Conservation (phyloP, 169 alveolate genomes). For the Cryptosporidium muris region DNA sequence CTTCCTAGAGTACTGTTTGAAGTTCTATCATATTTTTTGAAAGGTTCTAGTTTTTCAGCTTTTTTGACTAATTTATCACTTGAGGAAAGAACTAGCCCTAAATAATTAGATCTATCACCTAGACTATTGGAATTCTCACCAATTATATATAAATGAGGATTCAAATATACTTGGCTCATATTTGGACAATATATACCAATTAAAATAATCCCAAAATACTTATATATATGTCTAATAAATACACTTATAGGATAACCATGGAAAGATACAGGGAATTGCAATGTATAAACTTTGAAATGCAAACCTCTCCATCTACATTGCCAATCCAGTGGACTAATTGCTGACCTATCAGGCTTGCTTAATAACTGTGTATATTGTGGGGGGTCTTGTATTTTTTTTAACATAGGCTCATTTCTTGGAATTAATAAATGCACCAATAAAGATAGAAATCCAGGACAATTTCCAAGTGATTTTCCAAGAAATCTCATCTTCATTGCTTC, state of each 20-base stretch:
- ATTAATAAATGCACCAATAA: slow-evolving; percentile 16
- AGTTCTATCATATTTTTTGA: slow-evolving; percentile 3
- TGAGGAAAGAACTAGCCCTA: slow-evolving; percentile 18
- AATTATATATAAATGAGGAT: slow-evolving; percentile 35
- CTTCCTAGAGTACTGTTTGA: slow-evolving; percentile 1
- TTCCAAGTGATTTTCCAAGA: slow-evolving; percentile 6
- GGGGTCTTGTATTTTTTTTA: slow-evolving; percentile 18
- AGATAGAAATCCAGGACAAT: slow-evolving; percentile 41
- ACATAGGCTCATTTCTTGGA: slow-evolving; percentile 25
- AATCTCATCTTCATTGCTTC: slow-evolving; percentile 14
- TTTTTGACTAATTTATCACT: slow-evolving; percentile 11
- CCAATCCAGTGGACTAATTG: slow-evolving; percentile 30
- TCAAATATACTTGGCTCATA: slow-evolving; percentile 12
- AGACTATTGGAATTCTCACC: slow-evolving; percentile 19
- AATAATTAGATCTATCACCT: slow-evolving; percentile 12
- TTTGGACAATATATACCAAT: slow-evolving; percentile 35
- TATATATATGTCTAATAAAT: slow-evolving; percentile 20
- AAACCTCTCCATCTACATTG: slow-evolving; percentile 44
- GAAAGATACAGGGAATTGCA: slow-evolving; percentile 21
- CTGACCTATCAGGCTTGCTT: slow-evolving; percentile 11
- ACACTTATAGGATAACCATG: slow-evolving; percentile 32
- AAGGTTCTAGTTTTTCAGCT: slow-evolving; percentile 33
- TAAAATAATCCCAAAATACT: slow-evolving; percentile 20
- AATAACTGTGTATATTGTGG: slow-evolving; percentile 3
- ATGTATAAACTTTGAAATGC: slow-evolving; percentile 42